Conservation (phyloP, 176 grass and related monocot species). For the Poa annua region DNA sequence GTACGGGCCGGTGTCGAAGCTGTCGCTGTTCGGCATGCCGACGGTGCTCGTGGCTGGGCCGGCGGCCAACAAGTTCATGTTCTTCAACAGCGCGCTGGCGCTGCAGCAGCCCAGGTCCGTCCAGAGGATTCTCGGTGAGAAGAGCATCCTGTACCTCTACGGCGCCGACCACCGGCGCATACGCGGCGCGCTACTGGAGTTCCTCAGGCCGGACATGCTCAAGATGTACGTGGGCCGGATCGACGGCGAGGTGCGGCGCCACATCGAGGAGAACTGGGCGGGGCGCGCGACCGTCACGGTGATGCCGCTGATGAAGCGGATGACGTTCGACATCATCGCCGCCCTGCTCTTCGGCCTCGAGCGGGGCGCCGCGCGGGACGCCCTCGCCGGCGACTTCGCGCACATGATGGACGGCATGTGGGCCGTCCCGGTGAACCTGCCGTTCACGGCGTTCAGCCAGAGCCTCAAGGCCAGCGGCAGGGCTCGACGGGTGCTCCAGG, state of each 20-base stretch:
- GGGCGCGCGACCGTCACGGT: slow-evolving; percentile 31
- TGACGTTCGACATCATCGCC: slow-evolving; percentile 60
- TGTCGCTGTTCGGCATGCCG: slow-evolving; percentile 56
- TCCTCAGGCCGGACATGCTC: slow-evolving; percentile 58
- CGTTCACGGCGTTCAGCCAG: slow-evolving; percentile 52
- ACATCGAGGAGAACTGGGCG: slow-evolving; percentile 42
- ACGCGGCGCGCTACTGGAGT: slow-evolving; percentile 46
- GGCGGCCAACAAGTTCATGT: slow-evolving; percentile 54
- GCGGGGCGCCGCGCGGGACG: slow-evolving; percentile 31
- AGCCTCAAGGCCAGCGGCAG: slow-evolving; percentile 46
- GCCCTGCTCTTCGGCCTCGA: slow-evolving; percentile 51
- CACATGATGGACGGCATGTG: slow-evolving; percentile 52
- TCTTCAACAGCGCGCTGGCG: slow-evolving; percentile 41
- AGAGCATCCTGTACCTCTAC: slow-evolving; percentile 43
- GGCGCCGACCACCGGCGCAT: slow-evolving; percentile 56
- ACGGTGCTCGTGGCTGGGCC: slow-evolving; percentile 38
- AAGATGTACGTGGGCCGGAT: slow-evolving; percentile 51
- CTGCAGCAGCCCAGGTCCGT: slow-evolving; percentile 39
- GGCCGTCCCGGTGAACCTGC: slow-evolving; percentile 54
- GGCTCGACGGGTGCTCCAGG: slow-evolving; percentile 26
- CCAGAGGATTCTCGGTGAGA: slow-evolving; percentile 40
- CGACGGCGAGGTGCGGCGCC: slow-evolving; percentile 52
- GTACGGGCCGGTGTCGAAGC: slow-evolving; percentile 67
- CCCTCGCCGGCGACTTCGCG: slow-evolving; percentile 39
- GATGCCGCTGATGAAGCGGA: slow-evolving; percentile 54